These are phyloP conservation scores for Galerina sulciceps DNA, from an alignment of 768 basidiomycete genomes.

Conservation along the genomic window DNA sequence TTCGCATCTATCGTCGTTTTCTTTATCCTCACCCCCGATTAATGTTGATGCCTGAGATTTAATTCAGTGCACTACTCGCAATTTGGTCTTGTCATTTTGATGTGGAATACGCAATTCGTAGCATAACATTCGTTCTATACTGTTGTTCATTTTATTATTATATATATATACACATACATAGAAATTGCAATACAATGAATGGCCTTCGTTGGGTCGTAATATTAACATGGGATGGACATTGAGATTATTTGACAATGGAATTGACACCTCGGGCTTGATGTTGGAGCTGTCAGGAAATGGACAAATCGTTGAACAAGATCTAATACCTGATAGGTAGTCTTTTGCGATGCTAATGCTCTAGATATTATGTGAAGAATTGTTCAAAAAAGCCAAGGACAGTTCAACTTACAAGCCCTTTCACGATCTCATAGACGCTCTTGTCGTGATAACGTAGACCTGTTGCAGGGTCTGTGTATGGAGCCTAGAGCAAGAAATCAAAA, in stretches of 20 bases:
- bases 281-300: slow-evolving; percentile 11
- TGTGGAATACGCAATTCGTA: slow-evolving; percentile 1
- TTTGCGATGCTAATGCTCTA: slow-evolving; percentile 75
- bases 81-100: not conserved
- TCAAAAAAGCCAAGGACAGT: not conserved
- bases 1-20: not conserved
- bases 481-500: slow-evolving; percentile 42
- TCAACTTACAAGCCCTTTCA: slow-evolving; percentile 67
- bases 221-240: not conserved
- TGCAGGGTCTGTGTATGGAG: slow-evolving; percentile 82
- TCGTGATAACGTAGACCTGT: slow-evolving; percentile 84
- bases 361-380: not conserved
- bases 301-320: not conserved
- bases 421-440: slow-evolving; percentile 84
- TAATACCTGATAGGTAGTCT: slow-evolving; percentile 68
- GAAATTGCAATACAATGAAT: slow-evolving; percentile 6
- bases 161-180: slow-evolving; percentile 3
- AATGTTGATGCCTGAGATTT: slow-evolving; percentile 1
- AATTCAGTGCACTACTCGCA: not conserved
- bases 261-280: slow-evolving; percentile 38
- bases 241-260: slow-evolving; percentile 39
- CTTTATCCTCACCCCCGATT: slow-evolving; percentile 8
- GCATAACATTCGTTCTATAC: not conserved
- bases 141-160: not conserved
- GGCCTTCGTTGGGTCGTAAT: not conserved